phyloP scores from a whole-genome alignment of 2,329 filamentous ascomycete genomes.

The Fusarium lyarnte region DNA sequence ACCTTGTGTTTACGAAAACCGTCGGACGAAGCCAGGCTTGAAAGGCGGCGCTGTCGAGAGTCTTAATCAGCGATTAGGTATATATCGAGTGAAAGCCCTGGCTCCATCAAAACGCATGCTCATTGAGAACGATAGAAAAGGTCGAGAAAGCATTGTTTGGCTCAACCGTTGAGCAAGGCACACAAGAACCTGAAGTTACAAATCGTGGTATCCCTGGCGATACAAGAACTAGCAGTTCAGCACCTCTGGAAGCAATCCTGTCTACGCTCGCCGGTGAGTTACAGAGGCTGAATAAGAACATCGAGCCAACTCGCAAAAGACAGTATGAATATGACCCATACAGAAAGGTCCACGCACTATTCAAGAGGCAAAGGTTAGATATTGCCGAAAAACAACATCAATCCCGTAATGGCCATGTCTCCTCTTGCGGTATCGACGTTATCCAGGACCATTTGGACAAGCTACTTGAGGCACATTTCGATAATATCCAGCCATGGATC shows the following conservation, averaged over 20 bases:
- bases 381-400: not conserved
- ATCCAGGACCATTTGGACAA: not conserved
- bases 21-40: not conserved
- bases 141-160: not conserved
- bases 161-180: rapidly evolving
- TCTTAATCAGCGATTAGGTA: not conserved
- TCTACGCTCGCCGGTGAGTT: not conserved
- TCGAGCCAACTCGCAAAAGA: not conserved
- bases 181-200: not conserved
- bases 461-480: not conserved
- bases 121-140: not conserved
- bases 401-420: too few species aligned
- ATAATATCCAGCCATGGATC: not conserved
- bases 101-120: not conserved
- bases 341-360: not conserved
- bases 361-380: not conserved
- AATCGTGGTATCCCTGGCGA: not conserved
- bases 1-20: not conserved
- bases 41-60: not conserved
- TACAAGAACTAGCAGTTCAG: not conserved
- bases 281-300: not conserved
- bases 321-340: not conserved
- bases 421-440: not conserved
- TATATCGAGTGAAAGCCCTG: rapidly evolving
- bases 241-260: not conserved